Conservation (phyloP, 441 rosid genomes). For the Erysimum cheiri region DNA sequence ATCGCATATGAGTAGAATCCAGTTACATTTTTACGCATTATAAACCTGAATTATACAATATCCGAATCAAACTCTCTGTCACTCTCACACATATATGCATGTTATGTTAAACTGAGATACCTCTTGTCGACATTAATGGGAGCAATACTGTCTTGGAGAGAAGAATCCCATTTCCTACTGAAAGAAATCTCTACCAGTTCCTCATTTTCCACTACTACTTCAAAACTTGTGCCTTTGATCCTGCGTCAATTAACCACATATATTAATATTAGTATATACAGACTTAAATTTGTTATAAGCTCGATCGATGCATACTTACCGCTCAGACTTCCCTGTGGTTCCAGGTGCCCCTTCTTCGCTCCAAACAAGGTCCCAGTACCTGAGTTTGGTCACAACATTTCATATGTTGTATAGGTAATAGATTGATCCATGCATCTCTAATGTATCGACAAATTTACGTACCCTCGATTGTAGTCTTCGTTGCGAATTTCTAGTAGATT, state of each 20-base stretch:
- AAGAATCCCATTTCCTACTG: conserved; percentile 64
- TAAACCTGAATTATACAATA: conserved; percentile 52
- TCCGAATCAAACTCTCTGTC: conserved; percentile 7
- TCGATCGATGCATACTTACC: conserved; percentile 43
- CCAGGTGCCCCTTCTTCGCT: conserved; percentile 60
- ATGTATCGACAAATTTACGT: background rate
- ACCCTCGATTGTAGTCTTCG: conserved; percentile 59
- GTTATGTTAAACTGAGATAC: conserved; percentile 10
- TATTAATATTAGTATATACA: background rate
- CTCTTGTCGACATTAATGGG: conserved; percentile 78
- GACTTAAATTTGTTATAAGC: background rate
- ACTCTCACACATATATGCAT: background rate
- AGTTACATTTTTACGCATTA: conserved; percentile 62
- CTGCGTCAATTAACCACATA: conserved; percentile 45
- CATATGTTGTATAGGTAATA: background rate
- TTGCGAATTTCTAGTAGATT: conserved; percentile 62
- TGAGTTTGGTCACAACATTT: conserved; percentile 35
- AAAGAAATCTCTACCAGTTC: conserved; percentile 84
- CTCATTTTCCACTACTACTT: conserved; percentile 59
- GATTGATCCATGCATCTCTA: background rate
- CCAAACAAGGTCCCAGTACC: conserved; percentile 99
- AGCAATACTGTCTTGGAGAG: conserved; percentile 56
- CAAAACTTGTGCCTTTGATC: conserved; percentile 61
- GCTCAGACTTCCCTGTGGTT: conserved; percentile 63
- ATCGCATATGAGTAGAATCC: conserved; percentile 86